A percentile compares a stretch with the other conserved stretches of the same genome.
These are phyloP conservation scores for Podila epigama DNA, from an alignment of 192 early-diverging fungal species.

Conservation along the genomic window DNA sequence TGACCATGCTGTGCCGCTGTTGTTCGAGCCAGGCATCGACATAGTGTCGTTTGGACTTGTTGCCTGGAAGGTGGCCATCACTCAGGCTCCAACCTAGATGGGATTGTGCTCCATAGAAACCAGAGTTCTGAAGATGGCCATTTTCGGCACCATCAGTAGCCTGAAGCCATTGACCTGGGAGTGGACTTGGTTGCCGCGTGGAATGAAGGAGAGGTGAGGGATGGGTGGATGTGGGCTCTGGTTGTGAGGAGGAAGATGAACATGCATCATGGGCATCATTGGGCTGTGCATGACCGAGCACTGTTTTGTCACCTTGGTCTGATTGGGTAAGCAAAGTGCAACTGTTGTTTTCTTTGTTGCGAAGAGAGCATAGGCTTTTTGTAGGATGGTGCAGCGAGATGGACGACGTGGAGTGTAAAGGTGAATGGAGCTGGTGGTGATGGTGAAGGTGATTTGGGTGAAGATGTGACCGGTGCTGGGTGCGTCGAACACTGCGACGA, in stretches of 20 bases:
- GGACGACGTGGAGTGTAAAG: conserved; percentile 4
- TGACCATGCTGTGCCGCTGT: neutral
- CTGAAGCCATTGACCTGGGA: too few species aligned
- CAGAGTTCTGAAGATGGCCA: too few species aligned
- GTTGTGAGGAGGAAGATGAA: too few species aligned
- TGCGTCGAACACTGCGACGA: conserved; percentile 7
- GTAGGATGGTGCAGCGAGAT: conserved; percentile 5
- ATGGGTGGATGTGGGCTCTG: neutral
- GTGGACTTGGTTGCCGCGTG: neutral
- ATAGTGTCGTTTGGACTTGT: conserved; percentile 14
- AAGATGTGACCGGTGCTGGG: too few species aligned
- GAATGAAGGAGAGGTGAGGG: neutral
- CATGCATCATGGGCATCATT: neutral
- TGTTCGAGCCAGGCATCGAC: conserved; percentile 31
- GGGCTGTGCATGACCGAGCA: neutral
- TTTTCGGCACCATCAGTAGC: too few species aligned
- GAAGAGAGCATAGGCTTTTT: neutral
- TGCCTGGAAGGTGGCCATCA: conserved; percentile 24
- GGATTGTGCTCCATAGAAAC: neutral
- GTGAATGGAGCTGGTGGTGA: conserved; percentile 4
- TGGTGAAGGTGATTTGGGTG: neutral
- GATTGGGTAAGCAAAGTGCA: conserved; percentile 17
- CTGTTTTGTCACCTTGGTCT: neutral
- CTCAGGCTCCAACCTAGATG: conserved; percentile 19
- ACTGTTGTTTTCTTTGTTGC: neutral